Percentiles rank a stretch among this genome's conserved stretches.
Evolutionary conservation across 73 alveolate species (phyloP).

Genomic region (Paramecium biaurelia): DNA sequence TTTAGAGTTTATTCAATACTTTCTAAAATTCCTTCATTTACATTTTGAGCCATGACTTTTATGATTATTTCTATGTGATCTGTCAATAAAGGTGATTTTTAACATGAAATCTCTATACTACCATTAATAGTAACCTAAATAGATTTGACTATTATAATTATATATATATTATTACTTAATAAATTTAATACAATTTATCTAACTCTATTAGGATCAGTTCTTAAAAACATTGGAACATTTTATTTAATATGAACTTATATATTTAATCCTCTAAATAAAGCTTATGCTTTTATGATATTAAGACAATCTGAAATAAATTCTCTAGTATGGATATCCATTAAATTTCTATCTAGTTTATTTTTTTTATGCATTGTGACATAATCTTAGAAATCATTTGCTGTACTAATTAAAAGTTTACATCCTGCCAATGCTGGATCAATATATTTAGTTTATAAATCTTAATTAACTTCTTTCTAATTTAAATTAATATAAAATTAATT

Average conservation of each 20-base stretch:
- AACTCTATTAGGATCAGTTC: constrained; percentile 44
- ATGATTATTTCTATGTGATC: background rate
- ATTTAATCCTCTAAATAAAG: constrained; percentile 2
- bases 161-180: background rate
- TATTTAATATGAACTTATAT: background rate
- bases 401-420: background rate
- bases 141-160: background rate
- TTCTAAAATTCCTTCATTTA: background rate
- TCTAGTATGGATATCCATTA: background rate
- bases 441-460: background rate
- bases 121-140: background rate
- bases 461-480: background rate
- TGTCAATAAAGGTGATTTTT: background rate
- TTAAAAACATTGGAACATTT: background rate
- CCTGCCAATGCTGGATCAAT: constrained; percentile 17
- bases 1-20: background rate
- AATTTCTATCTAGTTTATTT: background rate
- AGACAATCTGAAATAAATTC: background rate
- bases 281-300: background rate
- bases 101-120: background rate
- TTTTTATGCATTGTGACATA: background rate
- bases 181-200: background rate
- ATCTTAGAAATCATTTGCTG: background rate
- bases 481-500: background rate
- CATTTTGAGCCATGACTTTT: background rate